Evolutionary conservation across 2,329 filamentous ascomycete genomes (phyloP).

Genomic region (Nannizziopsis barbatae): DNA sequence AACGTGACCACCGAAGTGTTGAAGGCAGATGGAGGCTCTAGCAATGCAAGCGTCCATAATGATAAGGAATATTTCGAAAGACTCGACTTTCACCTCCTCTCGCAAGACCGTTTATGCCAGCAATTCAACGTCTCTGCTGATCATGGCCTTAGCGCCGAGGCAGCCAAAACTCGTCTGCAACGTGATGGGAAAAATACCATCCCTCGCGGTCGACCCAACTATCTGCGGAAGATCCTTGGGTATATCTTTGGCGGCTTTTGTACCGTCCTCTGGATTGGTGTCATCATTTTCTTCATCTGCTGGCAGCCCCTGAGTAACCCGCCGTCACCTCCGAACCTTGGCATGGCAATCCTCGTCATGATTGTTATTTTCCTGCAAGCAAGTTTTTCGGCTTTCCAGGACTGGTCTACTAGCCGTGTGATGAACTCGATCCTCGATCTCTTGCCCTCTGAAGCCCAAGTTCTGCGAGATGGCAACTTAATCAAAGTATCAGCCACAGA

Average conservation of each 20-base stretch:
- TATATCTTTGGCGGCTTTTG: conserved; percentile 76
- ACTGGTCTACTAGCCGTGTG: conserved; percentile 64
- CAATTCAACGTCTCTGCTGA: conserved; percentile 49
- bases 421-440: conserved; percentile 72
- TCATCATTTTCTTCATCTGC: conserved; percentile 63
- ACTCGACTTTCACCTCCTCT: conserved; percentile 57
- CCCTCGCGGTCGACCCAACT: conserved; percentile 53
- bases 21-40: conserved; percentile 13
- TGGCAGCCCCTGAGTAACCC: conserved; percentile 66
- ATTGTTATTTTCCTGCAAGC: conserved; percentile 62
- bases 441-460: conserved; percentile 59
- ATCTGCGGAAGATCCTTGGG: conserved; percentile 47
- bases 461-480: conserved; percentile 51
- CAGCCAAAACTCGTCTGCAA: conserved; percentile 45
- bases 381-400: conserved; percentile 58
- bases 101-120: conserved; percentile 47
- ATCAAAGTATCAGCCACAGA: conserved; percentile 45
- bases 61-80: conserved; percentile 44
- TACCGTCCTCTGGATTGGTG: conserved; percentile 57
- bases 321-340: conserved; percentile 56
- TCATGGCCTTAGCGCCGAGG: conserved; percentile 50
- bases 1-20: conserved; percentile 21
- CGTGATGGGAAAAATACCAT: conserved; percentile 59
- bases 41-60: conserved; percentile 24
- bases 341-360: conserved; percentile 60